Base-by-base conservation (phyloP, 441 rosid genomes). In the Metrosideros polymorpha region DNA sequence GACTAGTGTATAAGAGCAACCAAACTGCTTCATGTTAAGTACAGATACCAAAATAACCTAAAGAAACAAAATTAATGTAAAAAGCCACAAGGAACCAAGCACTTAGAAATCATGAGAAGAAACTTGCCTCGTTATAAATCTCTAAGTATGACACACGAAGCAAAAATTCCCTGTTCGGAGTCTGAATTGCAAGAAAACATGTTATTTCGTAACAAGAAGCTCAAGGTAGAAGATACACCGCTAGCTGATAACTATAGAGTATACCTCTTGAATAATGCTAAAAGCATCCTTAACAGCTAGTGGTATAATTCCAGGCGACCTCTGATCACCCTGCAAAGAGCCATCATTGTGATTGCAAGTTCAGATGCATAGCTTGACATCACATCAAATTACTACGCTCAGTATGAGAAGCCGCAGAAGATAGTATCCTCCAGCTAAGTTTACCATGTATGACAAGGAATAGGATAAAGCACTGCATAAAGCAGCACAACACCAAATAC, bases 271-370 rank as follows among this genome's bases (percentile, higher is more conserved):
- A 89, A 98, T 98, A 85, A 98, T 96, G 86, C 97, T 93, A 92
- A 98, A 98, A 89, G 95, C 98, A 91, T 98, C 99, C 90, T 98
- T 98, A 88, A 98, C 99, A 43, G 99, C 99, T 85, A 98, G 86
- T 9, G 99, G 99, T 90, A 97, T 96, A 77, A 97, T 96, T 88
- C 99, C 99, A 84, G 99, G 99, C 85, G 99, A 98, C 93, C 99
- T 98, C 90, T 98, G 99, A 94, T 97, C 99, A 90, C 99, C 99
- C 99, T 98, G 98, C 86, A 92, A 93, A 90, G 88, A 86, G 86
- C 53, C 76, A 32, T 84, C 85, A 82, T 76, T 51, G 49, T 43
- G 55, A 57, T 88, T 85, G 84, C 87, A 91, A 90, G 86, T 87
- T 84, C 84, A 30, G 83, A 82, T 49, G 63, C 52, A 45, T 55